phyloP scores from a whole-genome alignment of 2,329 filamentous ascomycete genomes.

The Ophioceras dolichostomum region DNA sequence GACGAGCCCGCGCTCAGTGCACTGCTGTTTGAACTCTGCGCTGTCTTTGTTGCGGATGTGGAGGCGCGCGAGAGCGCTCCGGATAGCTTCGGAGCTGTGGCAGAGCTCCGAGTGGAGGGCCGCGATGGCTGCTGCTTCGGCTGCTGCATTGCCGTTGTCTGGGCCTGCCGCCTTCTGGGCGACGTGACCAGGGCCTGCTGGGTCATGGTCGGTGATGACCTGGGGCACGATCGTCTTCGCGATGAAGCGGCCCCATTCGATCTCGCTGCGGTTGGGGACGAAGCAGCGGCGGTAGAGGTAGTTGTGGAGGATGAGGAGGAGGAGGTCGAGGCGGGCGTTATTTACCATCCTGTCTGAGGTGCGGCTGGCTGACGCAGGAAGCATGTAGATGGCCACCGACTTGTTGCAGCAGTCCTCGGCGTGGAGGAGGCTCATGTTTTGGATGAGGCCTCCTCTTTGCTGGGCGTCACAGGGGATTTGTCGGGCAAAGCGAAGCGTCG shows the following conservation, averaged over 20 bases:
- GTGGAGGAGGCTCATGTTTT: background rate
- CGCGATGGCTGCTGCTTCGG: background rate
- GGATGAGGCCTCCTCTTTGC: background rate
- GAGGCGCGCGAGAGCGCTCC: background rate
- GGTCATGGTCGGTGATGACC: background rate
- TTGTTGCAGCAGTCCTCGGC: slow-evolving; percentile 5
- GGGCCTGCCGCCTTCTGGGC: no score
- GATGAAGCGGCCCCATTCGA: slow-evolving; percentile 4
- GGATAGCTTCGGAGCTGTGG: background rate
- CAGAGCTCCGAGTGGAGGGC: background rate
- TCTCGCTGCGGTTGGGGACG: slow-evolving; percentile 5
- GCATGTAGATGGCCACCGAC: slow-evolving; percentile 4
- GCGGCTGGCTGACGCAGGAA: background rate
- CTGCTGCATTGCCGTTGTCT: background rate
- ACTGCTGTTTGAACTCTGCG: background rate
- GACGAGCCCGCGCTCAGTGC: background rate
- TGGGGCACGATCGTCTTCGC: slow-evolving; percentile 4
- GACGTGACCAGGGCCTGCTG: no score
- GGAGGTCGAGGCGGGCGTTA: background rate
- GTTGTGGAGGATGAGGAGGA: slow-evolving; percentile 3
- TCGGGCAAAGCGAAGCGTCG: background rate
- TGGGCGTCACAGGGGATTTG: background rate
- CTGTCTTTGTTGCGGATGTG: background rate
- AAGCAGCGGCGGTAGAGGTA: slow-evolving; percentile 6
- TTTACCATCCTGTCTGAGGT: no score